Evolutionary conservation across 1,139 yeast genomes (phyloP), one percentile per base, ranked within the genome.

Genomic region (Pichia sp.): DNA sequence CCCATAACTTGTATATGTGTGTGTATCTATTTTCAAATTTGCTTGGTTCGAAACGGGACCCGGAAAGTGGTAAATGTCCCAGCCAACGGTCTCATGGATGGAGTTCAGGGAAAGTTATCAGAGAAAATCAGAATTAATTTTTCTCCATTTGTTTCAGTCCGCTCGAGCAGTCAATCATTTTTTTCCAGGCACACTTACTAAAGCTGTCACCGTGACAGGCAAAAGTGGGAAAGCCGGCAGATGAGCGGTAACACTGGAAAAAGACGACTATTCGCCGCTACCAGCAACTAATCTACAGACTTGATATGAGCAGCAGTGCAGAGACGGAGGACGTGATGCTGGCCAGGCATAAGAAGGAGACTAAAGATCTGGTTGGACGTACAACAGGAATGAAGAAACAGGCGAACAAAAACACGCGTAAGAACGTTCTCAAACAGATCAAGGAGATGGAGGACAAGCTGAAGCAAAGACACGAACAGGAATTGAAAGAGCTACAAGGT

Each of bases 301-400:
- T 7, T 27, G 6, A 4, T 27, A 45, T 30, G 24, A 50, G 30
- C 36, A 17, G n/a, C 10, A 30, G 5, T 5, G 48, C 59, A 30
- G 79, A 75, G 45, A 67, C 74, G 1, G 73, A 73, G 61, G 92
- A 86, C 27, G 84, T 80, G 46, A 55, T 88, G 20, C 60, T 80
- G 20, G 75, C 80, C 1, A 77, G 85, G 56, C 97, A 91, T 64
- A 77, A 81, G 63, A 84, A 83, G 64, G 95, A 90, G 68, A 71
- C 71, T 57, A 78, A 82, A 61, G 92, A 88, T 56, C 73, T 89
- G 58, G 75, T 80, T 24, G 84, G 87, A 12, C 78, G 80, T 41
- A 75, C 83, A 31, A 88, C 96, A 0, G 85, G 87, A 1, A 71
- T 90, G 76, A 88, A 86, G 72, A 88, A 89, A 64, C 93, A 85